Base-by-base conservation (phyloP, 2,329 filamentous ascomycete species). In the Penicillium sclerotiorum region DNA sequence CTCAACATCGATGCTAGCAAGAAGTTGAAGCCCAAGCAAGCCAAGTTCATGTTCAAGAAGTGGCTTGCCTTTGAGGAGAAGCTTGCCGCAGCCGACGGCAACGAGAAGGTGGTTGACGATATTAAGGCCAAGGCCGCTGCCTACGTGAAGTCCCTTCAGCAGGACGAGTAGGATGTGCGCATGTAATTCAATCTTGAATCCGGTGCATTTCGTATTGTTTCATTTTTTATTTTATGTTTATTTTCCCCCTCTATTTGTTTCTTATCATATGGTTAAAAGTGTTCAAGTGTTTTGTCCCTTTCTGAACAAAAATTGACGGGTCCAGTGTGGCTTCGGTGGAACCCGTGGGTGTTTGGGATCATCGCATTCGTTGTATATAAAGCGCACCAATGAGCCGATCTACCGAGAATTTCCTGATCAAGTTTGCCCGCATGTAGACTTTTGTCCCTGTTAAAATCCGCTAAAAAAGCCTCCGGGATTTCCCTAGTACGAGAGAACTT, bases 1-100 rank as follows among this genome's bases (percentile, higher is more conserved):
- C 56, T 63, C 43, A 55, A 55, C 23, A 56, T 67, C n/a, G 66
- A 66, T 18, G 58, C 60, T 11, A 80, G 80, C 30, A 85, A 84
- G 73, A 76, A 78, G 63, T 77, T 96, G 60, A 96, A 95, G 79
- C 83, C 88, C 33, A 86, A 89, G 68, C 83, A 91, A 67, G 91
- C 91, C 13, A 86, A 87, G 75, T 87, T 85, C 66, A 89, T 95
- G 78, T 99, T 97, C 75, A 90, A 90, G 75, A 83, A 89, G 60
- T 99, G 94, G 94, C 82, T 88, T 49, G 84, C 88, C 59, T 97
- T 90, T 83, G 94, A 99, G 77, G 85, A 87, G 73, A 81, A 80
- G 68, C 74, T 71, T 20, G 67, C 61, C 17, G 59, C 60, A 25
- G 60, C 58, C 13, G 68, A 83, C 50, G 90, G 89, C 2, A 83